Conservation (phyloP, 495 filamentous ascomycete genomes). For the Trichoderma reesei region DNA sequence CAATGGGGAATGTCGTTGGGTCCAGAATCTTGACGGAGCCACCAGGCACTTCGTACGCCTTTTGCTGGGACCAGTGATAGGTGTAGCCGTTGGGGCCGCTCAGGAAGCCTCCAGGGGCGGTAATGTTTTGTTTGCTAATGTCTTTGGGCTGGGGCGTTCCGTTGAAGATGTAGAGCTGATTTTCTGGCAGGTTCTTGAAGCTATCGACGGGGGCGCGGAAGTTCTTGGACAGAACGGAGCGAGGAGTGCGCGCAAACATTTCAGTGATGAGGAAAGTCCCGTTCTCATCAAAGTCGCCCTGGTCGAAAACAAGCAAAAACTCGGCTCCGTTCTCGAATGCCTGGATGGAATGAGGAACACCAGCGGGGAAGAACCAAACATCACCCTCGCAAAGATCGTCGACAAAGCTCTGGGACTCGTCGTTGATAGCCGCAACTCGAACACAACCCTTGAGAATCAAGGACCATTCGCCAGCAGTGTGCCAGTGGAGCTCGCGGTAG, state of each 20-base stretch:
- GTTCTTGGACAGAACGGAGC: constrained; percentile 54
- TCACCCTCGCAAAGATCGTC: constrained; percentile 59
- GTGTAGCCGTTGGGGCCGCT: constrained; percentile 45
- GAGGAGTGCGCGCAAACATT: constrained; percentile 51
- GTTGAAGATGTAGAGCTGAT: constrained; percentile 61
- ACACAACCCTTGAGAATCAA: constrained; percentile 56
- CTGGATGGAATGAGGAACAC: constrained; percentile 60
- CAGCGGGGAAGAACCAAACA: constrained; percentile 61
- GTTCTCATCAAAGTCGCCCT: constrained; percentile 59
- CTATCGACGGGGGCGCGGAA: constrained; percentile 43
- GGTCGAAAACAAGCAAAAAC: constrained; percentile 62
- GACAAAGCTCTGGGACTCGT: constrained; percentile 52
- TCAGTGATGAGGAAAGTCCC: constrained; percentile 60
- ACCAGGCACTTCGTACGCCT: constrained; percentile 47
- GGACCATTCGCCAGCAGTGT: constrained; percentile 58
- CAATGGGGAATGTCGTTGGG: constrained; percentile 51
- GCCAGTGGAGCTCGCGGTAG: constrained; percentile 68
- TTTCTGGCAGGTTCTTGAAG: constrained; percentile 48
- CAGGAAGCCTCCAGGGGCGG: constrained; percentile 47
- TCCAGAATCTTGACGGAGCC: constrained; percentile 62
- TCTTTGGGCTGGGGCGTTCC: constrained; percentile 51
- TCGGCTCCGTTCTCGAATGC: constrained; percentile 54
- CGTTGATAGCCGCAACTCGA: constrained; percentile 50
- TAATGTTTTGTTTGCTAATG: constrained; percentile 52
- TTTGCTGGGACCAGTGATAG: constrained; percentile 58